These are phyloP conservation scores for Melocanna baccifera DNA, from an alignment of 176 grass and related monocot genomes.

Conservation along the genomic window DNA sequence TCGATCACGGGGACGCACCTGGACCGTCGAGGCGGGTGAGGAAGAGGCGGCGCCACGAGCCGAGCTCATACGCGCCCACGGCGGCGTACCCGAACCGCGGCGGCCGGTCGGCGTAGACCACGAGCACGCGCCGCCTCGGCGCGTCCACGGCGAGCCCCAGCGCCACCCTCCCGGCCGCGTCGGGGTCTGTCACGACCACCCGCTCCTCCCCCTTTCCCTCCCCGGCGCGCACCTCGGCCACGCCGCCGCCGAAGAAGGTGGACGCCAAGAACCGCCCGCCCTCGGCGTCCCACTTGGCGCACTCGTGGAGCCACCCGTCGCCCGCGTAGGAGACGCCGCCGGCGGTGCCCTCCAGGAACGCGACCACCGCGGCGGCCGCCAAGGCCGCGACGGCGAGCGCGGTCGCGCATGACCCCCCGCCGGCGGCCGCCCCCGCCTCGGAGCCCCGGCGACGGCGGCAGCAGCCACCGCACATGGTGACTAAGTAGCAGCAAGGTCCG, in stretches of 20 bases:
- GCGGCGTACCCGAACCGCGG: conserved; percentile 46
- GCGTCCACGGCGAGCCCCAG: conserved; percentile 58
- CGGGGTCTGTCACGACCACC: conserved; percentile 49
- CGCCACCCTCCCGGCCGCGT: conserved; percentile 47
- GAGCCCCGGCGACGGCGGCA: conserved; percentile 12
- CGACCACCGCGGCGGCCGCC: conserved; percentile 50
- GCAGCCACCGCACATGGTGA: conserved; percentile 52
- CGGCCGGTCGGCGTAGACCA: conserved; percentile 56
- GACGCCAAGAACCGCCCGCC: conserved; percentile 60
- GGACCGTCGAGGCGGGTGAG: conserved; percentile 64
- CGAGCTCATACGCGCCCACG: conserved; percentile 78
- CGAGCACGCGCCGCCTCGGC: conserved; percentile 49
- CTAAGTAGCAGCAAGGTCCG: background rate
- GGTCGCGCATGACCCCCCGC: conserved; percentile 7
- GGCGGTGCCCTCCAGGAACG: conserved; percentile 65
- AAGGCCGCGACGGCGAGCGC: conserved; percentile 40
- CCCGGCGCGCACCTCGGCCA: conserved; percentile 48
- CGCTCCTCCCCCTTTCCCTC: conserved; percentile 37
- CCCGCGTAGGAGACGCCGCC: conserved; percentile 49
- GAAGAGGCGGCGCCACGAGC: conserved; percentile 69
- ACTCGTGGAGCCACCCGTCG: conserved; percentile 71
- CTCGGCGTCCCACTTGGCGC: conserved; percentile 88
- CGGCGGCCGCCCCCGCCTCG: background rate
- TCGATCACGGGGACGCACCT: conserved; percentile 38
- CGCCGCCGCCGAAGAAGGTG: conserved; percentile 51